Evolutionary conservation across 768 basidiomycete species (phyloP).

Genomic region (Leccinum subgranulosum): DNA sequence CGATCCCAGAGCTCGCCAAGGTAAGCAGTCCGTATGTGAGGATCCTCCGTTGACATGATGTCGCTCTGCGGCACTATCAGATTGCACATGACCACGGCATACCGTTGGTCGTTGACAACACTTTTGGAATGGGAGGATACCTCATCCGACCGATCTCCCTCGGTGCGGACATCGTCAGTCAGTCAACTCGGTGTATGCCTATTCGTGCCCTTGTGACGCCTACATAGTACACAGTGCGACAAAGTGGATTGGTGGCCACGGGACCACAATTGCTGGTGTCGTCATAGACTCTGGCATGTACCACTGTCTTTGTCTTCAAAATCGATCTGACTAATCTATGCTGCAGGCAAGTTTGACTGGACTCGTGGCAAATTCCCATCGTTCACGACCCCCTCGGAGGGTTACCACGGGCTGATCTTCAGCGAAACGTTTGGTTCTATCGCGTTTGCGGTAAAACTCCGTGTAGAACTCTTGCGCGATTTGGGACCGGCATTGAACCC

Average conservation of each 20-base stretch:
- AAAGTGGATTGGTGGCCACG: constrained; percentile 68
- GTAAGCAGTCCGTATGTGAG: constrained; percentile 17
- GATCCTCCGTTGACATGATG: neutral
- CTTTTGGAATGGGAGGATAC: constrained; percentile 61
- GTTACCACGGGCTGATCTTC: constrained; percentile 54
- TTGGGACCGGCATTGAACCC: constrained; percentile 52
- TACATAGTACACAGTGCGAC: constrained; percentile 51
- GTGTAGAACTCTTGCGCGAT: constrained; percentile 52
- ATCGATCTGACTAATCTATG: neutral
- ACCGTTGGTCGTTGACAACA: constrained; percentile 66
- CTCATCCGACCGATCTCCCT: constrained; percentile 51
- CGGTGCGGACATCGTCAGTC: constrained; percentile 55
- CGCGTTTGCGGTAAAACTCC: constrained; percentile 51
- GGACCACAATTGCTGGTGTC: constrained; percentile 66
- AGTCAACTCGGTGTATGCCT: constrained; percentile 2
- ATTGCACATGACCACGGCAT: constrained; percentile 59
- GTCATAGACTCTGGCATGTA: constrained; percentile 53
- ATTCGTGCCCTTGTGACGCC: neutral
- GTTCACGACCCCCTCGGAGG: constrained; percentile 53
- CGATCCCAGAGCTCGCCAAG: constrained; percentile 57
- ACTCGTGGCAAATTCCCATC: constrained; percentile 49
- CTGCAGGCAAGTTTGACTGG: constrained; percentile 57
- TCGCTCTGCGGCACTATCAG: constrained; percentile 21
- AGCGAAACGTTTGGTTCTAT: constrained; percentile 48
- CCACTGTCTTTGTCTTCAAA: neutral